A percentile compares a stretch with the other conserved stretches of the same genome.
Evolutionary conservation across 1,284 basidiomycete genomes (phyloP).

Genomic region (Pholiota adiposa): DNA sequence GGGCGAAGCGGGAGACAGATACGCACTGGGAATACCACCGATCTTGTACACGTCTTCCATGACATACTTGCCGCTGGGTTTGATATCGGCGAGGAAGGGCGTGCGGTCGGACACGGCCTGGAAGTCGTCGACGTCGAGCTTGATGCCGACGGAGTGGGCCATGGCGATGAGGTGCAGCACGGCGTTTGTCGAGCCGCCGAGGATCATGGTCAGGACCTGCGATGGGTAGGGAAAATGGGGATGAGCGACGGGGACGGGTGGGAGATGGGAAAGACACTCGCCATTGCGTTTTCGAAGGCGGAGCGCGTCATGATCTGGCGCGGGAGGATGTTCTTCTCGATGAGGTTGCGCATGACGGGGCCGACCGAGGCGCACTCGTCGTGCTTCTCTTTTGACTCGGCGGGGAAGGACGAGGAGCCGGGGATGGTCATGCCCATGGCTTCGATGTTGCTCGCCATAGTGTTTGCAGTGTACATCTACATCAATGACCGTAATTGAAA

Average conservation of each 20-base stretch:
- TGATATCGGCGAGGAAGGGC: slow-evolving; percentile 90
- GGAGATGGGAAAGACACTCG: slow-evolving; percentile 29
- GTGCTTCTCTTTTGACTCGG: slow-evolving; percentile 86
- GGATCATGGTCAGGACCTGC: slow-evolving; percentile 90
- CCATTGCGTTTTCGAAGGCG: slow-evolving; percentile 98
- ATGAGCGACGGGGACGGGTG: background rate
- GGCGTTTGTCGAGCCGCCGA: slow-evolving; percentile 94
- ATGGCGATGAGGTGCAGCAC: slow-evolving; percentile 91
- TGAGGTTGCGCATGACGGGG: slow-evolving; percentile 79
- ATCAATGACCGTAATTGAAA: background rate
- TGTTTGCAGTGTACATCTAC: slow-evolving; percentile 96
- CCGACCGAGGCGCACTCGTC: slow-evolving; percentile 87
- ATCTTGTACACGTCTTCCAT: slow-evolving; percentile 91
- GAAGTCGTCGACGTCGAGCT: slow-evolving; percentile 85
- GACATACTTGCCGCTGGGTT: slow-evolving; percentile 89
- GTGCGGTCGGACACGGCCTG: slow-evolving; percentile 83
- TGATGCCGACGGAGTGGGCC: slow-evolving; percentile 86
- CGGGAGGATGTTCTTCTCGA: slow-evolving; percentile 92
- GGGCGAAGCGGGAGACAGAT: slow-evolving; percentile 3
- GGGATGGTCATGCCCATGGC: slow-evolving; percentile 95
- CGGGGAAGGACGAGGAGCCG: slow-evolving; percentile 95
- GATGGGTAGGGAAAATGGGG: slow-evolving; percentile 20
- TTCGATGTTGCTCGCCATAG: slow-evolving; percentile 93
- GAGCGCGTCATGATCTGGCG: slow-evolving; percentile 95
- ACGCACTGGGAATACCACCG: slow-evolving; percentile 85